These are phyloP conservation scores for Xylaria longipes DNA, from an alignment of 495 filamentous ascomycete species.

Conservation along the genomic window DNA sequence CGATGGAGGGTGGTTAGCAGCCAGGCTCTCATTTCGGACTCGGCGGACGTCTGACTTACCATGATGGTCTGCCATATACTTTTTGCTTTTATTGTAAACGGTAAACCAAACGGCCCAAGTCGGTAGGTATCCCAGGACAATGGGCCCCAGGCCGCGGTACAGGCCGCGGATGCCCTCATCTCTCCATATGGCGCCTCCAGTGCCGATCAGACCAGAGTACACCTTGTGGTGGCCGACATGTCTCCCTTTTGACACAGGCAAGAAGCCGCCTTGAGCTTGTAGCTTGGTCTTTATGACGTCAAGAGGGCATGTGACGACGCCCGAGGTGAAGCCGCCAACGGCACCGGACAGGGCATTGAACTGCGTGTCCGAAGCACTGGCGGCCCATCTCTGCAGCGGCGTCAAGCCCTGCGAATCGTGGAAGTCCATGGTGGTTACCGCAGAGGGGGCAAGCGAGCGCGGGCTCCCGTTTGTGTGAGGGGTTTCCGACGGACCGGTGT, in stretches of 20 bases:
- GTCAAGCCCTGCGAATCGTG: slow-evolving; percentile 51
- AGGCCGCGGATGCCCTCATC: slow-evolving; percentile 90
- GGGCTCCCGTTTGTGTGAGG: slow-evolving; percentile 25
- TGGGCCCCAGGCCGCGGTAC: slow-evolving; percentile 92
- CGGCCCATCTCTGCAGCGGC: slow-evolving; percentile 62
- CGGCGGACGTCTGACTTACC: slow-evolving; percentile 54
- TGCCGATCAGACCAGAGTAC: slow-evolving; percentile 87
- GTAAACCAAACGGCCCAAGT: slow-evolving; percentile 99
- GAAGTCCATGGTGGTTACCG: slow-evolving; percentile 41
- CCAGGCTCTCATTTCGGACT: not conserved
- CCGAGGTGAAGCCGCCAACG: slow-evolving; percentile 85
- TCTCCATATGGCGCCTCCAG: slow-evolving; percentile 79
- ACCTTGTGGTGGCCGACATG: slow-evolving; percentile 58
- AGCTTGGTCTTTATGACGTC: slow-evolving; percentile 99
- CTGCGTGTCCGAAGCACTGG: slow-evolving; percentile 53
- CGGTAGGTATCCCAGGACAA: slow-evolving; percentile 92
- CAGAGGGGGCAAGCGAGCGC: slow-evolving; percentile 26
- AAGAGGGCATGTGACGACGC: slow-evolving; percentile 93
- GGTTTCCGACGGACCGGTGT: slow-evolving; percentile 35
- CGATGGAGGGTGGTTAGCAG: not conserved
- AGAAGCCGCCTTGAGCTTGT: slow-evolving; percentile 90
- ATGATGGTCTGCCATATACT: slow-evolving; percentile 68
- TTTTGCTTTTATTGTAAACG: slow-evolving; percentile 88
- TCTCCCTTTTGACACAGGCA: slow-evolving; percentile 47
- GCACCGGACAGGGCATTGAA: slow-evolving; percentile 79